These are phyloP conservation scores for Diaporthe sp. DNA, from an alignment of 2,329 filamentous ascomycete genomes.

Conservation along the genomic window DNA sequence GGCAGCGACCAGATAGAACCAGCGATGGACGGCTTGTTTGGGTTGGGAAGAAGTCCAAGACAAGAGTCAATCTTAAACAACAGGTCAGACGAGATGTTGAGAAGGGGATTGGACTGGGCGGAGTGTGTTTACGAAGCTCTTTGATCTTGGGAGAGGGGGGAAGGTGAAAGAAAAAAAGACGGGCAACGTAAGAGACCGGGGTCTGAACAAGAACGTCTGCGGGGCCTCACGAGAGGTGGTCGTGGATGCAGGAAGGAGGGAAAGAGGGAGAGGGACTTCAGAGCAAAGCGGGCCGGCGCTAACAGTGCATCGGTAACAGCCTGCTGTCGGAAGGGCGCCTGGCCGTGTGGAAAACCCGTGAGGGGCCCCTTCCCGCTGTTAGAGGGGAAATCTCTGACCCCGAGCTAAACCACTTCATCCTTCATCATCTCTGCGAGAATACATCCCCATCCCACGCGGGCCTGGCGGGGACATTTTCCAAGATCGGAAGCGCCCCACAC, in stretches of 20 bases:
- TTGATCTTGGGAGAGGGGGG: constrained; percentile 18
- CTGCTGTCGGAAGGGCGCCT: constrained; percentile 27
- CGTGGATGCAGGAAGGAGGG: not conserved
- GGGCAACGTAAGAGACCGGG: constrained; percentile 25
- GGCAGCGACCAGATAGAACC: not conserved
- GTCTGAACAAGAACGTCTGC: constrained; percentile 23
- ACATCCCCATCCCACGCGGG: constrained; percentile 4
- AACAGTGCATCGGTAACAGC: constrained; percentile 17
- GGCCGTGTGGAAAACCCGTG: constrained; percentile 7
- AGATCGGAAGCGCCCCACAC: constrained; percentile 21
- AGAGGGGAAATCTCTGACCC: constrained; percentile 27
- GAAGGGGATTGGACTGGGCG: constrained; percentile 16
- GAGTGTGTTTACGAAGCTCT: constrained; percentile 2
- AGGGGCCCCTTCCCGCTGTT: constrained; percentile 16
- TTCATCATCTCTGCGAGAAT: constrained; percentile 7
- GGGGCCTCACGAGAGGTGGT: constrained; percentile 20
- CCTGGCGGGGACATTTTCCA: constrained; percentile 8
- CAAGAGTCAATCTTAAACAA: not conserved
- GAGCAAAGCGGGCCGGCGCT: constrained; percentile 13
- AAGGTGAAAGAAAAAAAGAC: constrained; percentile 26
- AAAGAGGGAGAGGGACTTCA: not conserved
- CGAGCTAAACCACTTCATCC: constrained; percentile 6
- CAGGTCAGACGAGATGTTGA: not conserved
- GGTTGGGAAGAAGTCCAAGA: not conserved
- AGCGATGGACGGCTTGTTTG: not conserved